phyloP scores from a whole-genome alignment of 1,284 basidiomycete genomes.

The Heterobasidion parviporum region DNA sequence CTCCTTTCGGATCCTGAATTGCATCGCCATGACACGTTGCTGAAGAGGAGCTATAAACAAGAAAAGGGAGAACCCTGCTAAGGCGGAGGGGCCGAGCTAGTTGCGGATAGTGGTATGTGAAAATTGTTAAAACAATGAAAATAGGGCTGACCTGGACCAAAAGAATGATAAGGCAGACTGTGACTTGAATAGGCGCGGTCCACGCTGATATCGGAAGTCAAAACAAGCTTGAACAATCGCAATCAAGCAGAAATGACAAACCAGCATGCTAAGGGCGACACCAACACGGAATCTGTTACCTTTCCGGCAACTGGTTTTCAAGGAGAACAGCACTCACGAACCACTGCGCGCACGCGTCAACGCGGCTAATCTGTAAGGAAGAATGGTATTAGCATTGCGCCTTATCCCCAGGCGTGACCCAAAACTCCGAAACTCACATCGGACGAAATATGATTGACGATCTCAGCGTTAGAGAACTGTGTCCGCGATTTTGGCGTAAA shows the following conservation, averaged over 20 bases:
- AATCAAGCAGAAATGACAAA: slow-evolving; percentile 1
- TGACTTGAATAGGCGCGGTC: slow-evolving; percentile 67
- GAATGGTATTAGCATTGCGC: background rate
- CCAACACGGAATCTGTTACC: too few species aligned
- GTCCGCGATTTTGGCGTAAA: slow-evolving; percentile 63
- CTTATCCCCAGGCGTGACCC: background rate
- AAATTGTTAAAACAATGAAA: background rate
- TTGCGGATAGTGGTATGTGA: background rate
- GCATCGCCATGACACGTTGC: slow-evolving; percentile 62
- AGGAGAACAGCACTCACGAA: slow-evolving; percentile 40
- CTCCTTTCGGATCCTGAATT: slow-evolving; percentile 67
- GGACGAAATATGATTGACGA: slow-evolving; percentile 70
- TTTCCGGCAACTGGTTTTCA: background rate
- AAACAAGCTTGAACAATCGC: slow-evolving; percentile 17
- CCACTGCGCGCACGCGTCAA: slow-evolving; percentile 58
- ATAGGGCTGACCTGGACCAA: slow-evolving; percentile 38
- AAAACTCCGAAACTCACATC: slow-evolving; percentile 25
- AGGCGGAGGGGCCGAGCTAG: slow-evolving; percentile 67
- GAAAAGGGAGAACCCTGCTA: slow-evolving; percentile 83
- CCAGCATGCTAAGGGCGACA: slow-evolving; percentile 39
- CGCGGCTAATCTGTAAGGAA: slow-evolving; percentile 32
- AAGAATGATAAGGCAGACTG: slow-evolving; percentile 63
- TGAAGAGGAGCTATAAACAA: slow-evolving; percentile 59
- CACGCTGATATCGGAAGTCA: slow-evolving; percentile 38
- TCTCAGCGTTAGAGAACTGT: slow-evolving; percentile 54